Evolutionary conservation across 2,329 filamentous ascomycete species (phyloP).

Genomic region (Bipolaris gigantea): DNA sequence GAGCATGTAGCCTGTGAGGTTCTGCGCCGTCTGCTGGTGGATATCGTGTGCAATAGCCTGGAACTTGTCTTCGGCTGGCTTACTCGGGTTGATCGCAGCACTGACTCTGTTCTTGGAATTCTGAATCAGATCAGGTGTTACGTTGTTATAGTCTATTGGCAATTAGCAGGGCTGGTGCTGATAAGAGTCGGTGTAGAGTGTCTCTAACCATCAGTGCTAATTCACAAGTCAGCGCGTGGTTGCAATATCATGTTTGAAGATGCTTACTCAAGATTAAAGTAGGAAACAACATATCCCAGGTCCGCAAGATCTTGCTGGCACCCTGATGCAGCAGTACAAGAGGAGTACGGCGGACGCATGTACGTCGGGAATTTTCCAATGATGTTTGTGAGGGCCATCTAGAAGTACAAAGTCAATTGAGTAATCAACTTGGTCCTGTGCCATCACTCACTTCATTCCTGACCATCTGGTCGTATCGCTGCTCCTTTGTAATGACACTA

Average conservation of each 20-base stretch:
- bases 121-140: conserved; percentile 35
- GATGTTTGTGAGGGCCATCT: conserved; percentile 57
- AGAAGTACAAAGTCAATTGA: background rate
- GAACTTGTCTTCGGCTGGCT: conserved; percentile 40
- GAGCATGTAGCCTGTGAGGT: conserved; percentile 49
- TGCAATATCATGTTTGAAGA: background rate
- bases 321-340: conserved; percentile 45
- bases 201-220: conserved; percentile 45
- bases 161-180: conserved; percentile 37
- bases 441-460: conserved; percentile 47
- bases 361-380: conserved; percentile 59
- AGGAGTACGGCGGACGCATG: conserved; percentile 54
- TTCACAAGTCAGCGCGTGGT: background rate
- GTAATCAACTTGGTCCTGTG: background rate
- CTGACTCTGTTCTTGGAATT: conserved; percentile 46
- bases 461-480: conserved; percentile 54
- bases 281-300: conserved; percentile 62
- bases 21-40: conserved; percentile 48
- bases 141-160: conserved; percentile 35
- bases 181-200: background rate
- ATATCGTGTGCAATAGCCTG: conserved; percentile 58
- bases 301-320: conserved; percentile 43
- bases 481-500: conserved; percentile 46
- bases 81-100: conserved; percentile 43
- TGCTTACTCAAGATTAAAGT: conserved; percentile 57